A percentile compares a stretch with the other conserved stretches of the same genome.
phyloP scores from a whole-genome alignment of 1,139 yeast genomes.

The Debaryomyces sp. region DNA sequence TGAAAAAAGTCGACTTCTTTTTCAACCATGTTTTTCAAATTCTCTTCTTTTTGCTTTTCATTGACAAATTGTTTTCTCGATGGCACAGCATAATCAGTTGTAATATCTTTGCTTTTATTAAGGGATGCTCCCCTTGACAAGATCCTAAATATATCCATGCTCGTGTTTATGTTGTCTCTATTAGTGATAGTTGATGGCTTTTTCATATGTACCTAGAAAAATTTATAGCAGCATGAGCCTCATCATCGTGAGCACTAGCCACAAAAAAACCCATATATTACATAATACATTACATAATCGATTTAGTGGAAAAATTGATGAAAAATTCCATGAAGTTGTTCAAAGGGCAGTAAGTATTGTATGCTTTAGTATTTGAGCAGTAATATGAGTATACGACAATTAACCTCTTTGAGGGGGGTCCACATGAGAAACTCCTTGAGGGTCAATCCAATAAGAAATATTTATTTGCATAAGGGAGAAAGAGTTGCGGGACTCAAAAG shows the following conservation, averaged over 20 bases:
- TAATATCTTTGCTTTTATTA: constrained; percentile 51
- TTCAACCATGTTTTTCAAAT: constrained; percentile 49
- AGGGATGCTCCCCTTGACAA: constrained; percentile 84
- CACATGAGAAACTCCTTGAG: constrained; percentile 3
- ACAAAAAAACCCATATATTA: background rate
- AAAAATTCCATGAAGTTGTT: constrained; percentile 2
- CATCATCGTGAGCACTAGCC: constrained; percentile 8
- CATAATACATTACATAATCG: constrained; percentile 5
- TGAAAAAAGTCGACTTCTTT: constrained; percentile 74
- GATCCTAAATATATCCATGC: constrained; percentile 88
- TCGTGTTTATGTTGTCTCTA: constrained; percentile 1
- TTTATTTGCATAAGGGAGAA: constrained; percentile 55
- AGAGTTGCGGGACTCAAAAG: constrained; percentile 75
- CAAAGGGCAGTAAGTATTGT: background rate
- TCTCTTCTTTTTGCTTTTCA: constrained; percentile 35
- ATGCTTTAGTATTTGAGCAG: background rate
- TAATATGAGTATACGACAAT: constrained; percentile 20
- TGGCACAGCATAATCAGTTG: constrained; percentile 51
- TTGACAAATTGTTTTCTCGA: constrained; percentile 20
- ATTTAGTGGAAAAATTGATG: constrained; percentile 5
- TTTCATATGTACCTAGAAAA: constrained; percentile 5
- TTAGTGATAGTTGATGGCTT: background rate
- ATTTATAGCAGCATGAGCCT: constrained; percentile 7
- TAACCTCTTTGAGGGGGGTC: constrained; percentile 7
- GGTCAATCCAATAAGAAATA: constrained; percentile 16